Evolutionary conservation across 441 rosid species (phyloP).

Genomic region (Heliophila coronopifolia): DNA sequence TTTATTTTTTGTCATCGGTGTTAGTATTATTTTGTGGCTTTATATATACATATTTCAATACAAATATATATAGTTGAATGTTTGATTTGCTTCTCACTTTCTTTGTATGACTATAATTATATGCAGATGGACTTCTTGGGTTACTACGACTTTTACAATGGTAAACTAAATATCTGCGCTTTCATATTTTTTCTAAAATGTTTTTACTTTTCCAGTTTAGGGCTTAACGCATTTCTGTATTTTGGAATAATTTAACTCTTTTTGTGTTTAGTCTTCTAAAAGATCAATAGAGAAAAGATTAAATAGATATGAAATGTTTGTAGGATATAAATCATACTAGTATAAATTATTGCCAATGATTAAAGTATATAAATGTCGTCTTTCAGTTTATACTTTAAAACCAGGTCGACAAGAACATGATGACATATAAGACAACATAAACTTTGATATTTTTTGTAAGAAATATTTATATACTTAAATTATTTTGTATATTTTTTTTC

Average conservation of each 20-base stretch:
- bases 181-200: neutral
- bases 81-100: neutral
- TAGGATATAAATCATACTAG: neutral
- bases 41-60: no score
- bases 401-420: no score
- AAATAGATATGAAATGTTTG: neutral
- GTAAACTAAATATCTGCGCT: slow-evolving; percentile 3
- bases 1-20: no score
- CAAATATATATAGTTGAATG: no score
- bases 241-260: neutral
- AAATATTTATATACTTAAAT: no score
- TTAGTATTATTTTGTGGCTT: no score
- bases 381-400: no score
- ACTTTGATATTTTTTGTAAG: no score
- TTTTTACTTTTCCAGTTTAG: neutral
- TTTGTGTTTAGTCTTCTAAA: neutral
- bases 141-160: slow-evolving; percentile 30
- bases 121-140: slow-evolving; percentile 24
- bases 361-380: no score
- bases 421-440: no score
- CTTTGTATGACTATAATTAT: neutral
- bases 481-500: no score
- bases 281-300: neutral
- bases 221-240: neutral
- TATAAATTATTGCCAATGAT: no score